These are phyloP conservation scores for Blastomyces emzantsi DNA, from an alignment of 2,329 filamentous ascomycete genomes.

Conservation along the genomic window DNA sequence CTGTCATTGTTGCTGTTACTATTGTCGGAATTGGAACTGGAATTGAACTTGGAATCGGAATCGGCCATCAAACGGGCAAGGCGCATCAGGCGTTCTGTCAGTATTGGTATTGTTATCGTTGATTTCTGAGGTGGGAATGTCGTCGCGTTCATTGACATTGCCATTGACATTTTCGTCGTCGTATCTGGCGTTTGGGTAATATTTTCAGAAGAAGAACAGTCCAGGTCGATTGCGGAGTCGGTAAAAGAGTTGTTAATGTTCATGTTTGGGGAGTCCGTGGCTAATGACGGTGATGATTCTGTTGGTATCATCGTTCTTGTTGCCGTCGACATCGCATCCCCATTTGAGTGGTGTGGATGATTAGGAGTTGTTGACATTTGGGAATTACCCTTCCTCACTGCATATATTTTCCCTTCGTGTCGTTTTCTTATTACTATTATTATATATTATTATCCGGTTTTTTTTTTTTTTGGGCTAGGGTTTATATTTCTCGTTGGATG, in stretches of 20 bases:
- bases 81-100: conserved; percentile 28
- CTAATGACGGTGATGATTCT: not conserved
- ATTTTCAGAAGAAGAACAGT: conserved; percentile 5
- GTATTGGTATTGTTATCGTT: conserved; percentile 16
- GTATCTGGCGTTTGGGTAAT: conserved; percentile 18
- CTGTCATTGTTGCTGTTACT: not conserved
- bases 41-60: not conserved
- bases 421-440: not conserved
- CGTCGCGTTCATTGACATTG: not conserved
- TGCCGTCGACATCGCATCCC: not conserved
- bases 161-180: conserved; percentile 18
- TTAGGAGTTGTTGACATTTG: not conserved
- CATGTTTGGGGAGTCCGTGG: not conserved
- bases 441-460: not conserved
- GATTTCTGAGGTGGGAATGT: not conserved
- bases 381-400: not conserved
- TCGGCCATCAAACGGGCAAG: conserved; percentile 26
- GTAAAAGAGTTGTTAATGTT: conserved; percentile 18
- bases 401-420: not conserved
- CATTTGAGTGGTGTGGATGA: not conserved
- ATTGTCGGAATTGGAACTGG: not conserved
- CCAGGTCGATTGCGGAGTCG: conserved; percentile 23
- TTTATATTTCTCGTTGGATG: not conserved
- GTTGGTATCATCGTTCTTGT: not conserved
- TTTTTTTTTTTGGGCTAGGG: no score